Conservation (phyloP, 768 basidiomycete species). For the Termitomyces sp. region DNA sequence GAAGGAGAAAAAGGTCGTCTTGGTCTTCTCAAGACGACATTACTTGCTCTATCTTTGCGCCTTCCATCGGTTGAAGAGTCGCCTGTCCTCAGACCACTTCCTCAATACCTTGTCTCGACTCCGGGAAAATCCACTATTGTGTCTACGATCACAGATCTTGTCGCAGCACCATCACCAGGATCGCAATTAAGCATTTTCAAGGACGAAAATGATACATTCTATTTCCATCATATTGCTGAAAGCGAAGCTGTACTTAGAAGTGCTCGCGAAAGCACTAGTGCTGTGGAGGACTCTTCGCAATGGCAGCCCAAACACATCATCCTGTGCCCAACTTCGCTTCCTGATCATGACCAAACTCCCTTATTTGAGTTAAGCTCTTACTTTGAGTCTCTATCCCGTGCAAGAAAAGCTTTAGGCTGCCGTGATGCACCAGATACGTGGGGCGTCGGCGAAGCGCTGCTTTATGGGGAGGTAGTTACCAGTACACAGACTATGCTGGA, state of each 20-base stretch:
- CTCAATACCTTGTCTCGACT: slow-evolving; percentile 52
- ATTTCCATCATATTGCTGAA: slow-evolving; percentile 40
- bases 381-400: slow-evolving; percentile 44
- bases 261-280: slow-evolving; percentile 18
- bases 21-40: slow-evolving; percentile 24
- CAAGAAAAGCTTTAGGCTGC: slow-evolving; percentile 21
- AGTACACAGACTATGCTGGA: slow-evolving; percentile 95
- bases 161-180: slow-evolving; percentile 25
- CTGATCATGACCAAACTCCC: slow-evolving; percentile 53
- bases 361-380: slow-evolving; percentile 64
- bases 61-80: slow-evolving; percentile 34
- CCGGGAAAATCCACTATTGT: slow-evolving; percentile 37
- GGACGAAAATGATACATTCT: slow-evolving; percentile 70
- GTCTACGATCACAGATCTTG: slow-evolving; percentile 28
- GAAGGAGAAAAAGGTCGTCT: slow-evolving; percentile 19
- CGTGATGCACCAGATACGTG: slow-evolving; percentile 24
- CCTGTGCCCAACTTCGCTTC: slow-evolving; percentile 43
- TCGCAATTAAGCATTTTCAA: slow-evolving; percentile 34
- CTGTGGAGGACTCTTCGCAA: slow-evolving; percentile 21
- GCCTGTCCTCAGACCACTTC: slow-evolving; percentile 39
- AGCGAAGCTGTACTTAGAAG: slow-evolving; percentile 23
- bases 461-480: slow-evolving; percentile 88
- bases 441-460: slow-evolving; percentile 69
- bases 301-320: slow-evolving; percentile 52
- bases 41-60: slow-evolving; percentile 28